phyloP scores from a whole-genome alignment of 495 filamentous ascomycete genomes.

The Penicillium verhagenii region DNA sequence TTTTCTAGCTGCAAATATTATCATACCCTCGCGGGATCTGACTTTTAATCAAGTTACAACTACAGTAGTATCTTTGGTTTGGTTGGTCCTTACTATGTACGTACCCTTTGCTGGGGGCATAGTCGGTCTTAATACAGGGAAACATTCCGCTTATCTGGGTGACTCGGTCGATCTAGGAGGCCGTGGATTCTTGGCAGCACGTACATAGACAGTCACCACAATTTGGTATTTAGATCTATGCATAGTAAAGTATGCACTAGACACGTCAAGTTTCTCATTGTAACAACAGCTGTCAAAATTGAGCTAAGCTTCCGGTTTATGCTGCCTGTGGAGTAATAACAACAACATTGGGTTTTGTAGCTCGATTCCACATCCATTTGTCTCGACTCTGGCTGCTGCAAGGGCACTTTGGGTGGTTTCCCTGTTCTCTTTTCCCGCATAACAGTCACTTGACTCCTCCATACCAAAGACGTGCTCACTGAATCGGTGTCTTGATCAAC shows the following conservation, averaged over 20 bases:
- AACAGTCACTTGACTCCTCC: background rate
- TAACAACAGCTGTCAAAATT: no score
- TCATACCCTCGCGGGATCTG: background rate
- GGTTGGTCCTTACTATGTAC: no score
- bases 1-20: background rate
- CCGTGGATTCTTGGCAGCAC: constrained; percentile 3
- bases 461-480: background rate
- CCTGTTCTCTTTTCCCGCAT: background rate
- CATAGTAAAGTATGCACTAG: background rate
- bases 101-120: background rate
- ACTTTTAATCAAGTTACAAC: no score
- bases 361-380: background rate
- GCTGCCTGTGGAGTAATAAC: background rate
- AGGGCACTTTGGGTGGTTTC: background rate
- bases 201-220: background rate
- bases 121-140: background rate
- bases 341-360: background rate
- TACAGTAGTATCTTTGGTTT: no score
- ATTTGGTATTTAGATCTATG: constrained; percentile 1
- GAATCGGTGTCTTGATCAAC: constrained; percentile 8
- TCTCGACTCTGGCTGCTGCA: background rate
- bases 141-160: constrained; percentile 13
- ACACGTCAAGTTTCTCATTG: background rate
- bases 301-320: no score
- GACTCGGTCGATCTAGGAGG: constrained; percentile 4